Base-by-base conservation (phyloP, 129 eudicot genomes). In the Glebionis coronaria region DNA sequence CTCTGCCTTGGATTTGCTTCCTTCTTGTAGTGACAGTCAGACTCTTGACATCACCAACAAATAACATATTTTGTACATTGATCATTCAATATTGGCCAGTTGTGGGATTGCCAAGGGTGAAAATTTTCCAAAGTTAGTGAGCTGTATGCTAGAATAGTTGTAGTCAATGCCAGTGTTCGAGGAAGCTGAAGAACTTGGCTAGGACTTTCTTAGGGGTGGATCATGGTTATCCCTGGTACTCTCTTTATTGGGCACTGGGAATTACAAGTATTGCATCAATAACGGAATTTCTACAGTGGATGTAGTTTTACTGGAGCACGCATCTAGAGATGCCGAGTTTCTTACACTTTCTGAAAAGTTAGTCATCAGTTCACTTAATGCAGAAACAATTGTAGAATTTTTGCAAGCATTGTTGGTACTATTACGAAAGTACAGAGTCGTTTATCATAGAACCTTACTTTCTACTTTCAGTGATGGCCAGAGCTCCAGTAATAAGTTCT, bases 161-260 rank as follows among this genome's bases (percentile, higher is more conserved):
- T 78, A 82, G 67, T 75, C 78, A 56, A 65, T 83, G 61, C 76
- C 58, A 44, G 42, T 61, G 56, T 46, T 69, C 6, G 90, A 82
- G 55, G 85, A 82, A 56, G 55, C 73, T 11, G 68, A 68, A 61
- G 86, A 81, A 63, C 75, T 82, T 53, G 83, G 92, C 21, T 93
- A 90, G 97, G 88, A 89, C 72, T 86, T 89, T 20, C 69, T 89
- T 57, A 81, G 91, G 74, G 68, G 73, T 55, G 90, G 95, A n/a
- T 87, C 96, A 58, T 93, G 90, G 95, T 80, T 93, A 35, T 83
- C 97, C 56, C 76, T 93, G 45, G 80, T 83, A 29, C 76, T 89
- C 53, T 89, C 90, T 35, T 65, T 93, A 69, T 78, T 93, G 47
- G 69, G 58, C 74, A 73, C 81, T 38, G 89, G 95, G 50, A 60